Evolutionary conservation across 192 early-diverging fungal species (phyloP).

Genomic region (Lobosporangium transversale): DNA sequence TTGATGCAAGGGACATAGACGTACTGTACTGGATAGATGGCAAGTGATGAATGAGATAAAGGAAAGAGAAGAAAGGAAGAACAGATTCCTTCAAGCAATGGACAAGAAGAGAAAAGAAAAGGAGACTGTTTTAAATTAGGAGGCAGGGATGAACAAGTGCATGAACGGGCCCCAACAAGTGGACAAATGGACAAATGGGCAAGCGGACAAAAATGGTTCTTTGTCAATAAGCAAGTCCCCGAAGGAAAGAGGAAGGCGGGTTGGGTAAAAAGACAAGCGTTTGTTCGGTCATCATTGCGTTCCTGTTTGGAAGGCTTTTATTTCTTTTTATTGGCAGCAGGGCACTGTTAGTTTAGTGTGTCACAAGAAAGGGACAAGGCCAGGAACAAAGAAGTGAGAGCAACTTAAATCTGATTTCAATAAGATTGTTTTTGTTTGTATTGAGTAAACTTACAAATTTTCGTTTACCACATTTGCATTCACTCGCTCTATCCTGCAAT

Average conservation of each 20-base stretch:
- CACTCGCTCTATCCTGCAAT: no score
- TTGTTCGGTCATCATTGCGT: slow-evolving; percentile 2
- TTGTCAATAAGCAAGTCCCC: no score
- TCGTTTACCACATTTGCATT: no score
- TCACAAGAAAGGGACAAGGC: no score
- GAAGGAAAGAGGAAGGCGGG: neutral
- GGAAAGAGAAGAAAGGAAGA: slow-evolving; percentile 1
- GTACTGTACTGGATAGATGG: neutral
- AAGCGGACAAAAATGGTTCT: no score
- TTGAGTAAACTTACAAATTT: no score
- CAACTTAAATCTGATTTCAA: no score
- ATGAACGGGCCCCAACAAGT: neutral
- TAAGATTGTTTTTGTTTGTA: no score
- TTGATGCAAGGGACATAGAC: neutral
- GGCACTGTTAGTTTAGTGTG: no score
- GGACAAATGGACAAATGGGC: neutral
- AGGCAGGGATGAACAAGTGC: neutral
- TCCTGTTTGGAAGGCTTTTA: no score
- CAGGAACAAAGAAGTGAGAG: no score
- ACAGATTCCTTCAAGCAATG: neutral
- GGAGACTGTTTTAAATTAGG: neutral
- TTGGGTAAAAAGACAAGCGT: neutral
- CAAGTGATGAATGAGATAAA: neutral
- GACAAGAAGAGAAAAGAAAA: slow-evolving; percentile 2
- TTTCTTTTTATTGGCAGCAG: no score